Conservation (phyloP, 2,329 filamentous ascomycete genomes). For the Stagonosporopsis vannaccii region DNA sequence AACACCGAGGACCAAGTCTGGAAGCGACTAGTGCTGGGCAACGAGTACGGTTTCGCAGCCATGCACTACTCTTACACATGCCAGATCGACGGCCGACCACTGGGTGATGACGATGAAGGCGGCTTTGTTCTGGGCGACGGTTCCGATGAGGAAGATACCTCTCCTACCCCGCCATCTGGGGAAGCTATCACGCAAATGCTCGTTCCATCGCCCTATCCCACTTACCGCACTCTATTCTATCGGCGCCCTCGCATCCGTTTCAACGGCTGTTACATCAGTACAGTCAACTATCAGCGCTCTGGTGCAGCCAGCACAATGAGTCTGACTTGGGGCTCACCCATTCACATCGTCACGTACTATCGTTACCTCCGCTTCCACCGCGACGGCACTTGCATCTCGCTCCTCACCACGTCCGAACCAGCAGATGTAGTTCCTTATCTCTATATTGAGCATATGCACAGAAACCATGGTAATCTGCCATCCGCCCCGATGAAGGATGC, state of each 20-base stretch:
- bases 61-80: conserved; percentile 84
- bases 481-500: conserved; percentile 72
- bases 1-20: conserved; percentile 85
- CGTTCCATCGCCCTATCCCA: conserved; percentile 49
- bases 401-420: conserved; percentile 83
- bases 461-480: conserved; percentile 52
- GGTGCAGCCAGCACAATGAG: conserved; percentile 76
- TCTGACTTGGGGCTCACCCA: conserved; percentile 77
- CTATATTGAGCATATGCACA: conserved; percentile 70
- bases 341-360: conserved; percentile 98
- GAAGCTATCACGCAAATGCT: conserved; percentile 42
- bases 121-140: conserved; percentile 38
- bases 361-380: conserved; percentile 95
- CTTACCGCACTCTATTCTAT: conserved; percentile 75
- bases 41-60: conserved; percentile 76
- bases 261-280: conserved; percentile 95
- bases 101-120: conserved; percentile 47
- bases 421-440: conserved; percentile 87
- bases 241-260: conserved; percentile 86
- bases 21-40: conserved; percentile 75
- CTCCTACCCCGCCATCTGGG: conserved; percentile 12
- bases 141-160: conserved; percentile 22
- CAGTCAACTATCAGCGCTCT: conserved; percentile 90
- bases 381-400: conserved; percentile 81
- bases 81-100: conserved; percentile 60